Conservation (phyloP, 306 rosid genomes). For the Malus sieversii region DNA sequence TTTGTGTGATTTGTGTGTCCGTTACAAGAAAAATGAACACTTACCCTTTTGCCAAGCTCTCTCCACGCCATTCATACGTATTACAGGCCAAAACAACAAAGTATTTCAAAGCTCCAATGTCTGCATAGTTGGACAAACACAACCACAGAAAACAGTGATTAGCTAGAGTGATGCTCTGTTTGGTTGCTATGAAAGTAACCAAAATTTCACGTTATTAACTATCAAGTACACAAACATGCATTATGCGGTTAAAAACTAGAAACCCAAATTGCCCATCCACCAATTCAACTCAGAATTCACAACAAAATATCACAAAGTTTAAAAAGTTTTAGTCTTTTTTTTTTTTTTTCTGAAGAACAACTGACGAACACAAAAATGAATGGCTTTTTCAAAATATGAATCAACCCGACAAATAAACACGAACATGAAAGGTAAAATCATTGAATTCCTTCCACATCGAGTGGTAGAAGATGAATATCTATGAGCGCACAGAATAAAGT, state of each 20-base stretch:
- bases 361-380: neutral
- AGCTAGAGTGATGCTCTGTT: neutral
- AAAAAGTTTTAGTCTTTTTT: neutral
- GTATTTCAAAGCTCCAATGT: constrained; percentile 9
- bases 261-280: neutral
- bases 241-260: neutral
- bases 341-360: neutral
- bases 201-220: neutral
- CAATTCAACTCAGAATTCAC: neutral
- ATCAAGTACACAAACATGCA: neutral
- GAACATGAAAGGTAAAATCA: neutral
- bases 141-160: neutral
- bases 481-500: neutral
- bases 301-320: neutral
- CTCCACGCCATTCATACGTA: constrained; percentile 84
- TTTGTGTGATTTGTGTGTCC: neutral
- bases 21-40: neutral
- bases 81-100: neutral
- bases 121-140: constrained; percentile 20
- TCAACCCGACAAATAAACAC: neutral
- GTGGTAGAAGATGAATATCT: neutral
- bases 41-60: constrained; percentile 54
- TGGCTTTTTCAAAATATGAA: neutral
- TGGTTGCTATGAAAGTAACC: neutral
- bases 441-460: neutral